Evolutionary conservation across 495 filamentous ascomycete genomes (phyloP), one percentile per base, ranked within the genome.

Genomic region (Penicillium roqueforti): DNA sequence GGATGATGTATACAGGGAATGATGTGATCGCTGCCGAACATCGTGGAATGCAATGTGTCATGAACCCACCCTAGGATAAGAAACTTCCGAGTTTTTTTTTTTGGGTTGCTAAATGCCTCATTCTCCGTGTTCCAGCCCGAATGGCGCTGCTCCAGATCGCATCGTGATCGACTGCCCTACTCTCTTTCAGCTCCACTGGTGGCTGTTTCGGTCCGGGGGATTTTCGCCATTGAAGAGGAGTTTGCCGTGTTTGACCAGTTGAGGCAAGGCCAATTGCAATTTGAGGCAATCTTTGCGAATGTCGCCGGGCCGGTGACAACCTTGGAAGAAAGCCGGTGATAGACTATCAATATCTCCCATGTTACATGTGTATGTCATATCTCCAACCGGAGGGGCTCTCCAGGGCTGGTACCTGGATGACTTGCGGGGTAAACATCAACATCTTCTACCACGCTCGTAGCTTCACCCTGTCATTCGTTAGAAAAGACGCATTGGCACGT

Each of bases 31-130:
- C 19, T 38, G 8, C 60, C 57, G 58, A 61, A 57, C 37, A 58
- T 64, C 49, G 55, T 61, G 58, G 59, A 58, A 59, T 59, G 62
- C 56, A 60, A 59, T 65, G 62, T 65, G 62, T 65, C 62, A 65
- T 62, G 55, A 49, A 49, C 6, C 47, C 47, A 49, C 47, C 47
- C 25, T 29, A 3, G 25, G 25, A 29, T 45, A 6, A 28, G 16
- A 40, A 20, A 20, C 14, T 5, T 4, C 16, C 29, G 46, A 37
- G 6, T 2, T 31, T 22, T 23, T 31, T 29, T 4, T 31, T 18
- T 31, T 22, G 4, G 32, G 18, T 28, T 41, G 3, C 32, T 42
- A 60, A 56, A 60, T 60, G 53, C 57, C 53, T 37, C 57, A 56
- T 40, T 39, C 23, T 3, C 16, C 14, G 18, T 9, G 50, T 43